phyloP scores from a whole-genome alignment of 768 basidiomycete species.

The Xanthoconium purpureum region DNA sequence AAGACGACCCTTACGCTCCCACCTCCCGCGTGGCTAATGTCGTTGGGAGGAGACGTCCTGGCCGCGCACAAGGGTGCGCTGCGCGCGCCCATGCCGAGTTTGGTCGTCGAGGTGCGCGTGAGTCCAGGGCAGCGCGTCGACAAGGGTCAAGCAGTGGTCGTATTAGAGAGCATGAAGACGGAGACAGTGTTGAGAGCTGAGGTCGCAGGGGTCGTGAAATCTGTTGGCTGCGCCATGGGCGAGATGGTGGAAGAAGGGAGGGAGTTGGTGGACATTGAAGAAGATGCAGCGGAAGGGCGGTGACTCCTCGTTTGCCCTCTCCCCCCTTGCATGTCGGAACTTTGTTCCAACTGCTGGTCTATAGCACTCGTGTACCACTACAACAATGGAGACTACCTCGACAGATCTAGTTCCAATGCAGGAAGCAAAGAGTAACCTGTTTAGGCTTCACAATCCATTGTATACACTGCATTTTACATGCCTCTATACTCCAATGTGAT shows the following conservation, averaged over 20 bases:
- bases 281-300: constrained; percentile 26
- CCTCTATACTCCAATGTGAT: too few species aligned
- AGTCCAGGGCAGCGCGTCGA: constrained; percentile 73
- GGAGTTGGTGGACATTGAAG: constrained; percentile 70
- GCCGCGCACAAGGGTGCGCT: constrained; percentile 60
- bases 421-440: too few species aligned
- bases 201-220: constrained; percentile 62
- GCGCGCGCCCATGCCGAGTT: constrained; percentile 88
- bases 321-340: neutral
- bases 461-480: too few species aligned
- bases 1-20: constrained; percentile 68
- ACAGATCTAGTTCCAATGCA: too few species aligned
- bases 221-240: constrained; percentile 75
- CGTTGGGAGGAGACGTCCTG: constrained; percentile 58
- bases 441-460: too few species aligned
- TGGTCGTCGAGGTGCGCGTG: constrained; percentile 86
- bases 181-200: constrained; percentile 83
- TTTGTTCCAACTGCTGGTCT: neutral
- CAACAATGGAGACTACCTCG: too few species aligned
- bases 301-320: neutral
- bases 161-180: constrained; percentile 97
- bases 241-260: constrained; percentile 90
- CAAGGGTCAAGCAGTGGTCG: constrained; percentile 75
- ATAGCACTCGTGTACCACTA: too few species aligned
- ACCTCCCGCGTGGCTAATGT: constrained; percentile 66